Base-by-base conservation (phyloP, 148 eudicot genomes). In the Dysphania ambrosioides region DNA sequence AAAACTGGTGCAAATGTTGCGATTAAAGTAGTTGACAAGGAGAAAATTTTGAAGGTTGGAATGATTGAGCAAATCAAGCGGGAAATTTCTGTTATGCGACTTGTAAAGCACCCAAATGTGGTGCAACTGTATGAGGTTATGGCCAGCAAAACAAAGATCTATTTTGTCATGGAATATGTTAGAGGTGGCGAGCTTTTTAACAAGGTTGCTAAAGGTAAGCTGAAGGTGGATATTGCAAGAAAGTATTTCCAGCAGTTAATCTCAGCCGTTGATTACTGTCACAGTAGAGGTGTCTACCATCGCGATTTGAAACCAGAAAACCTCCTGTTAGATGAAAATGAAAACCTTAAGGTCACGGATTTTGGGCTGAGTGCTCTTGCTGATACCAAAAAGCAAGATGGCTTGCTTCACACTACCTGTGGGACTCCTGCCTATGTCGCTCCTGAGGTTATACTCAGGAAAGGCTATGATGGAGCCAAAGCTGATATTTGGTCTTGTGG, bases 401-500 rank as follows among this genome's bases (percentile, higher is more conserved):
- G 86, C 23, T 71, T 83, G 80, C 86, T 86, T 30, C 88, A 83
- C 34, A 86, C 86, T 1, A 86, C 83, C 2, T 86, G 88, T 77
- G 86, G 86, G 72, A 86, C 86, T n/a, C 86, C 86, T 40, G 88
- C 88, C 11, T 86, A 83, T 67, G 86, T 86, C 38, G 86, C 88
- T 31, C 86, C 88, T 0, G 86, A 86, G 76, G 86, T 83, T 32
- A 86, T 83, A 73, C 77, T 77, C 32, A 72, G 86, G 70, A 83
- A 79, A 66, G 85, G 88, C 5, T 86, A 86, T 77, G 86, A 83
- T 65, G 88, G 88, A 40, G 84, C 84, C 9, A 86, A 86, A 77
- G 81, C 86, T 36, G 88, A 86, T 81, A 79, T 83, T 16, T 86
- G 88, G 88, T 83, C 88, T 0, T 86, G 88, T 72, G 88, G 88